Percentiles rank a stretch among this genome's conserved stretches.
These are phyloP conservation scores for Colletotrichum plurivorum DNA, from an alignment of 2,329 filamentous ascomycete genomes.

Conservation along the genomic window DNA sequence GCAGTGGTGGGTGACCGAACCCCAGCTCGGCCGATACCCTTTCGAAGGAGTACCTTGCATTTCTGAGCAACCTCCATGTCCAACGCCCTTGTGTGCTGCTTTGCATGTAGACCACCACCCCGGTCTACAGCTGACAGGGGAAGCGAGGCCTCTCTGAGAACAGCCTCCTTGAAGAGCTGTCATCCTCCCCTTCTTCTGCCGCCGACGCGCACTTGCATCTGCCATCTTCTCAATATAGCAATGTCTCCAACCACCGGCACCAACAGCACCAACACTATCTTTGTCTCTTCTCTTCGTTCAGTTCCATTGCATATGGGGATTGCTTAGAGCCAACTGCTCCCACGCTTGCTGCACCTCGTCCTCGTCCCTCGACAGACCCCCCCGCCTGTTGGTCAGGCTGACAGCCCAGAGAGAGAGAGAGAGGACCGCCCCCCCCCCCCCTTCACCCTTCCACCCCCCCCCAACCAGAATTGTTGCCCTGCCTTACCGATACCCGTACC, in stretches of 20 bases:
- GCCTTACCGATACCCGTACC: conserved; percentile 28
- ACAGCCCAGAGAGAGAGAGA: conserved; percentile 30
- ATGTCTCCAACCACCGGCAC: conserved; percentile 51
- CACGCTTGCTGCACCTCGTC: neutral
- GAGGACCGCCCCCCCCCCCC: conserved; percentile 27
- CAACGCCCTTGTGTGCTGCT: conserved; percentile 18
- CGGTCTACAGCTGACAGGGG: conserved; percentile 47
- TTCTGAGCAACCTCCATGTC: conserved; percentile 36
- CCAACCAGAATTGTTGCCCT: conserved; percentile 27
- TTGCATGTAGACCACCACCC: conserved; percentile 38
- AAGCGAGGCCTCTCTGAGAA: conserved; percentile 43
- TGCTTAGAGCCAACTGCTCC: conserved; percentile 45
- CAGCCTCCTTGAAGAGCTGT: conserved; percentile 43
- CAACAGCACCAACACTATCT: conserved; percentile 43
- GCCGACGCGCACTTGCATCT: conserved; percentile 42
- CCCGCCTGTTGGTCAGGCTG: conserved; percentile 54
- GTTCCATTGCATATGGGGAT: conserved; percentile 55
- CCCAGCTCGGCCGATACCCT: conserved; percentile 38
- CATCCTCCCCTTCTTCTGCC: conserved; percentile 45
- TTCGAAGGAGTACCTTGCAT: conserved; percentile 45
- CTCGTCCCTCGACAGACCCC: conserved; percentile 47
- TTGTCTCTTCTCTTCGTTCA: conserved; percentile 52
- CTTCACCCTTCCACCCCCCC: neutral
- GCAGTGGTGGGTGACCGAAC: conserved; percentile 36
- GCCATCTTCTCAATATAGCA: conserved; percentile 56